Base-by-base conservation (phyloP, 2,329 filamentous ascomycete genomes). In the Fusarium sp. region DNA sequence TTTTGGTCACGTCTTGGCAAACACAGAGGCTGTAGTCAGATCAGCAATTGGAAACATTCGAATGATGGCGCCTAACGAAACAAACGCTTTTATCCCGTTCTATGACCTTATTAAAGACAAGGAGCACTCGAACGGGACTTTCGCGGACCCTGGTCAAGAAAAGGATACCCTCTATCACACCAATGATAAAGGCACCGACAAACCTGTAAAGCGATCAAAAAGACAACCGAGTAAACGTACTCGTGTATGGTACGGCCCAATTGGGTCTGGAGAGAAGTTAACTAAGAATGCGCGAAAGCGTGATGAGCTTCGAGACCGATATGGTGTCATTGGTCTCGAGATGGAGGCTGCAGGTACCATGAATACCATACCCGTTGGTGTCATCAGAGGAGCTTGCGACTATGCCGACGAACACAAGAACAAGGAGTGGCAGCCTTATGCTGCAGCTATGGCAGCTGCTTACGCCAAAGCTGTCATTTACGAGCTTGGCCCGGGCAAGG, bases 41-140 rank as follows among this genome's bases (percentile, higher is more conserved):
- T 76, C 78, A 25, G 79, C 76, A 3, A 78, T 80, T 18, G 69
- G 75, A 2, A 76, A 47, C 2, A 78, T 79, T 42, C 76, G 74
- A 43, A 39, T 75, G 5, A 11, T 39, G 9, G 67, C 65, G 3
- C 72, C 72, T 3, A 54, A 75, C n/a, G 72, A 76, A 4, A 23
- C 61, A 4, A 37, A 53, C 2, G 3, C 53, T 1, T 70, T 79
- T 31, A 39, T 75, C 0, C 53, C 41, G 0, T 64, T 74, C 18
- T 78, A 77, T 18, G 58, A 72, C 1, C 11, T 11, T 0, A 73
- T 78, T 1, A 67, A 70, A 25, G 41, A 75, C n/a, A 58, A 67
- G 41, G 31, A 69, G 21, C 72, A 77, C 23, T 15, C 36, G 0
- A 35, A 14, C 5, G 75, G 75, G 4, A 74, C 63, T 0, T 79